phyloP scores from a whole-genome alignment of 768 basidiomycete species.

The Mycena metata region DNA sequence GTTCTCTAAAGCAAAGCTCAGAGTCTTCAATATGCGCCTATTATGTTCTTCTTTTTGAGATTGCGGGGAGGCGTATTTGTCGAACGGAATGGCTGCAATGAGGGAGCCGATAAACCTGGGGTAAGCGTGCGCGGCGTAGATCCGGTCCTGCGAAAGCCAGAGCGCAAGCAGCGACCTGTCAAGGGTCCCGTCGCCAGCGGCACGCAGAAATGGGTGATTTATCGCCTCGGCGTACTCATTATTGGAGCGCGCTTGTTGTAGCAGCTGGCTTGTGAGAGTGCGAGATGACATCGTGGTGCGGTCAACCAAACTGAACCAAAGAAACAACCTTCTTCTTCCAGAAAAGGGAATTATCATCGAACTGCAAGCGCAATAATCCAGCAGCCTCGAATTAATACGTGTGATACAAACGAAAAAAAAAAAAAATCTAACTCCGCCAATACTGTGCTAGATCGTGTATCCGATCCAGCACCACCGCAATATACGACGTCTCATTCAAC shows the following conservation, averaged over 20 bases:
- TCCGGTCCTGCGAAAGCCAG: constrained; percentile 80
- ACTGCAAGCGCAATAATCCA: no score
- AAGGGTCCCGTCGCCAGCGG: constrained; percentile 68
- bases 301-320: constrained; percentile 7
- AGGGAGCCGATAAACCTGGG: constrained; percentile 78
- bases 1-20: constrained; percentile 69
- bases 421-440: constrained; percentile 74
- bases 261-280: constrained; percentile 53
- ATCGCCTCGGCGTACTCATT: constrained; percentile 62
- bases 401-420: no score
- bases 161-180: constrained; percentile 62
- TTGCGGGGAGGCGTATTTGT: constrained; percentile 46
- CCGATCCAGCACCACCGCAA: constrained; percentile 92
- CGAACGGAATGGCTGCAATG: constrained; percentile 71
- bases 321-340: neutral
- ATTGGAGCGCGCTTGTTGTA: constrained; percentile 48
- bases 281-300: no score
- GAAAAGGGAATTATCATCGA: neutral
- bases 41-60: constrained; percentile 54
- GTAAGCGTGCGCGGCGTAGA: constrained; percentile 82
- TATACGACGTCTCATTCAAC: constrained; percentile 94
- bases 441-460: constrained; percentile 94
- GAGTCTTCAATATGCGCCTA: constrained; percentile 58
- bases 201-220: constrained; percentile 69
- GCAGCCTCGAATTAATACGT: no score